Base-by-base conservation (phyloP, 805 yeast species). In the Lachancea sp. region DNA sequence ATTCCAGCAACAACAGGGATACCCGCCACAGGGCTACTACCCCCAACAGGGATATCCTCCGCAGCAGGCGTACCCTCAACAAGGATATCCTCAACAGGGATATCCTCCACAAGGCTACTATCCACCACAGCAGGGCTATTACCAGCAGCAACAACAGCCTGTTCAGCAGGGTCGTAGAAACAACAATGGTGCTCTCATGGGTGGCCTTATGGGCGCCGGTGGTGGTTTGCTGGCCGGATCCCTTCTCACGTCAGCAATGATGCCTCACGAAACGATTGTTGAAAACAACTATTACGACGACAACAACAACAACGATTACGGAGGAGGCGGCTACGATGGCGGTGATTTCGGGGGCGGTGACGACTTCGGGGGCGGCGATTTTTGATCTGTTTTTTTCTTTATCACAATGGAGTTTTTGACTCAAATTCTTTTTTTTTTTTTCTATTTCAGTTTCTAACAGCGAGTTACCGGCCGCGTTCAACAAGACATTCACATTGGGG, bases 161-260 rank as follows among this genome's bases (percentile, higher is more conserved):
- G 25, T 13, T 13, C 62, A 62, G 46, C 62, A 52, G 25, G 59
- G 56, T 32, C 55, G 62, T 35, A 52, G 46, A 36, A 41, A 35
- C 19, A 29, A 49, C 20, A 49, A 50, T 11, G 55, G 65, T 31
- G 65, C 62, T 38, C 63, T 69, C 49, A 67, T 70, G 13, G 58
- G 56, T 47, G 74, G 73, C 38, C 55, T 74, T 46, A 51, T 71
- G 38, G 79, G 77, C 39, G 76, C 72, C 2, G 82, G 81, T 44
- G 73, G 79, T 15, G 88, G 87, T 62, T 59, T 81, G 44, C 55
- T 80, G 8, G 86, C 85, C 46, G 86, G 85, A 37, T 63, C 75
- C 63, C 53, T 79, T 51, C 55, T 79, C 36, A 74, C 73, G 8
- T 66, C 71, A 31, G 74, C 74, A 37, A 52, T 78, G 48, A 59